Conservation (phyloP, 192 early-diverging fungal species). For the Entrophospora sp. region DNA sequence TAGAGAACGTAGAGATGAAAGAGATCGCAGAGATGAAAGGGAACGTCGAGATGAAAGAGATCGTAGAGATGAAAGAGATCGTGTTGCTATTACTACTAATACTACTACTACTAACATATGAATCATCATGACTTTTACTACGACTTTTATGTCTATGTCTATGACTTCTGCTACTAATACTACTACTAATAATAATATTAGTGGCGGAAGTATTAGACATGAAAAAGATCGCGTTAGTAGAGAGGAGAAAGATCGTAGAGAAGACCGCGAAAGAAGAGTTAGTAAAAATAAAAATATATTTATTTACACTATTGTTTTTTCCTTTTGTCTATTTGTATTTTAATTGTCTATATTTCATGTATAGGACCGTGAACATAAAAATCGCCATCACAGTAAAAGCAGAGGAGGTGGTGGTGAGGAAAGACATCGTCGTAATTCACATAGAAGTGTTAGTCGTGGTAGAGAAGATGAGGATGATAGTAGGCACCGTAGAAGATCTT, state of each 20-base stretch:
- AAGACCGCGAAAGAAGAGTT: conserved; percentile 12
- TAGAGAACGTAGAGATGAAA: conserved; percentile 23
- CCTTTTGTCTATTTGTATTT: conserved; percentile 16
- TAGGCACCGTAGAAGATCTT: conserved; percentile 15
- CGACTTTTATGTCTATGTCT: not conserved
- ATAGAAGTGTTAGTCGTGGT: conserved; percentile 20
- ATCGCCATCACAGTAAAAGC: not conserved
- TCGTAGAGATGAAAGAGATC: conserved; percentile 5
- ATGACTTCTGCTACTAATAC: conserved; percentile 13
- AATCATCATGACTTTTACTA: conserved; percentile 12
- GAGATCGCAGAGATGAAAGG: conserved; percentile 3
- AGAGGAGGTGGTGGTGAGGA: conserved; percentile 15
- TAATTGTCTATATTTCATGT: not conserved
- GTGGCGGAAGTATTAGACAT: too few species aligned
- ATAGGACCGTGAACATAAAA: not conserved
- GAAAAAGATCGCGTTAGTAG: too few species aligned
- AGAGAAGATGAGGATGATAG: conserved; percentile 25
- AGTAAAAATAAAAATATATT: too few species aligned
- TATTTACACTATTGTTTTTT: not conserved
- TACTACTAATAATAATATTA: not conserved
- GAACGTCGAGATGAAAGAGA: conserved; percentile 22
- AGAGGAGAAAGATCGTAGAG: conserved; percentile 22
- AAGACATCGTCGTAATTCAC: conserved; percentile 8
- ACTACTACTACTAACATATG: too few species aligned
- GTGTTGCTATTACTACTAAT: conserved; percentile 5